Evolutionary conservation across 1,139 yeast species (phyloP).

Genomic region (Suhomyces bribrorum): DNA sequence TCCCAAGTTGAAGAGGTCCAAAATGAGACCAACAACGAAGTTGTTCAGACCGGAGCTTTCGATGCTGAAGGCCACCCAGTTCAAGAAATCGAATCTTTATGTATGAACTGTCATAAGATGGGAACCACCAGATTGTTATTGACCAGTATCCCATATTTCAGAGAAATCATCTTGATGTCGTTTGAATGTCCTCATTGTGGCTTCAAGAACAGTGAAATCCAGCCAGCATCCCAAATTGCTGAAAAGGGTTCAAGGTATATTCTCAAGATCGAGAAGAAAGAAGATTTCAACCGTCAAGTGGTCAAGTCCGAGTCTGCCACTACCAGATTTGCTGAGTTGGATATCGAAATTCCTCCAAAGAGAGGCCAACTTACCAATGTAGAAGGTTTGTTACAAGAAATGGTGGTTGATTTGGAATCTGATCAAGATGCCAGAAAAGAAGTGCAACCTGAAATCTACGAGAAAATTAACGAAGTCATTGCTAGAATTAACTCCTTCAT

Average conservation of each 20-base stretch:
- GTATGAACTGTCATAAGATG: conserved; percentile 91
- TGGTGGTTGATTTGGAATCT: conserved; percentile 74
- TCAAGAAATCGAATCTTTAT: conserved; percentile 89
- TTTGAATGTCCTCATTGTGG: conserved; percentile 96
- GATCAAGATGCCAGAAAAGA: conserved; percentile 82
- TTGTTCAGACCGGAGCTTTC: conserved; percentile 54
- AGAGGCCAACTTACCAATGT: conserved; percentile 90
- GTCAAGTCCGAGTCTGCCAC: conserved; percentile 87
- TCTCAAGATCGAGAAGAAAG: conserved; percentile 65
- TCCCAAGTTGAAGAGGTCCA: conserved; percentile 18
- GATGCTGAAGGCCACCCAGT: conserved; percentile 96
- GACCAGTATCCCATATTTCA: conserved; percentile 88
- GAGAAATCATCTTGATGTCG: conserved; percentile 92
- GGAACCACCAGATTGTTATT: conserved; percentile 83
- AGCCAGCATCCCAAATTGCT: conserved; percentile 87
- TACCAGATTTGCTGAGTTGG: conserved; percentile 81
- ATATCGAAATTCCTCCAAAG: conserved; percentile 93
- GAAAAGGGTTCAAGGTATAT: conserved; percentile 82
- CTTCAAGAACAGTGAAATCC: conserved; percentile 87
- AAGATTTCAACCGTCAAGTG: conserved; percentile 85
- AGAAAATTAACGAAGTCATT: conserved; percentile 72
- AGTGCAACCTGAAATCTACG: conserved; percentile 71
- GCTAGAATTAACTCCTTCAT: conserved; percentile 57
- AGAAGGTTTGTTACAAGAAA: conserved; percentile 84
- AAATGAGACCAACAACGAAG: conserved; percentile 12